phyloP scores from a whole-genome alignment of 257 asterid genomes.

The Capsicum chinense region DNA sequence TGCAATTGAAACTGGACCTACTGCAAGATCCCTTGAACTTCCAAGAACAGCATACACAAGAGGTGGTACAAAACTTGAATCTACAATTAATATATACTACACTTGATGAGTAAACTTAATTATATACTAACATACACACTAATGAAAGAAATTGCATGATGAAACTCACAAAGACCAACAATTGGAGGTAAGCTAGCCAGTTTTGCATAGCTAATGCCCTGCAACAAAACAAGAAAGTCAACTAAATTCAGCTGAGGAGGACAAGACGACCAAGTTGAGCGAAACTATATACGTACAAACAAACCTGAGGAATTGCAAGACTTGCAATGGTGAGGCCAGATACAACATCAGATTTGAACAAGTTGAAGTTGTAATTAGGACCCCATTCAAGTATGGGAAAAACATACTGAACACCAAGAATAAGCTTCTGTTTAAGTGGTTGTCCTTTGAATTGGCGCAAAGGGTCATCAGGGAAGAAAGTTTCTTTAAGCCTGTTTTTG shows the following conservation, averaged over 20 bases:
- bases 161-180: constrained; percentile 78
- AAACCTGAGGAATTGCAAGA: constrained; percentile 87
- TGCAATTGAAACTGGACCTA: constrained; percentile 87
- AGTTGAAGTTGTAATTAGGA: constrained; percentile 56
- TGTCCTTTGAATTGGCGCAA: constrained; percentile 75
- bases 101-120: no score
- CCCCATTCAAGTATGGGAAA: constrained; percentile 87
- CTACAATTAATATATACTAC: constrained; percentile 31
- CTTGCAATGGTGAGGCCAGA: constrained; percentile 97
- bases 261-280: no score
- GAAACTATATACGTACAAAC: no score
- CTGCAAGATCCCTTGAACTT: constrained; percentile 92
- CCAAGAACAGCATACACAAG: constrained; percentile 82
- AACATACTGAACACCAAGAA: constrained; percentile 67
- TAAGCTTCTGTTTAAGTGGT: constrained; percentile 41
- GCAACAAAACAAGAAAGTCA: neutral
- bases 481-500: constrained; percentile 65
- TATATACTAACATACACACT: neutral
- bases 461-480: constrained; percentile 86
- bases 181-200: constrained; percentile 89
- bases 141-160: neutral
- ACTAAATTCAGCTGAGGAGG: neutral
- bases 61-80: constrained; percentile 94
- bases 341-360: constrained; percentile 78
- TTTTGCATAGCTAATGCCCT: constrained; percentile 97